These are phyloP conservation scores for Rhododendron simsii DNA, from an alignment of 148 eudicot species.

Conservation along the genomic window DNA sequence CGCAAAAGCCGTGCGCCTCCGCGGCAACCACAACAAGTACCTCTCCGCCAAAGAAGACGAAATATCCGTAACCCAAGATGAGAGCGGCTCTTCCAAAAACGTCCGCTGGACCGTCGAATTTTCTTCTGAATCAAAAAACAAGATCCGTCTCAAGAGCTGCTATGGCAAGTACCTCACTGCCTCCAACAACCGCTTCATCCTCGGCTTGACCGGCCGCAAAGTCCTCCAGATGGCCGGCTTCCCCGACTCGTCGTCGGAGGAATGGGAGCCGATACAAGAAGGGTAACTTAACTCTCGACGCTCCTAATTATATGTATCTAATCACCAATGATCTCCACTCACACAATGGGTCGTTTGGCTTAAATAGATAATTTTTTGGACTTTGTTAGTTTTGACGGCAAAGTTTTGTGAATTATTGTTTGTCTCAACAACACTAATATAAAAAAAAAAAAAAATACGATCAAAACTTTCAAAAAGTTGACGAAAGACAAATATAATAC, in stretches of 20 bases:
- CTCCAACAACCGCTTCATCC: conserved; percentile 39
- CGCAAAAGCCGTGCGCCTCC: conserved; percentile 62
- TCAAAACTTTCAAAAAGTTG: too few species aligned
- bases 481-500: too few species aligned
- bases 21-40: conserved; percentile 55
- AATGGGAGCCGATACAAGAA: conserved; percentile 46
- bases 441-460: too few species aligned
- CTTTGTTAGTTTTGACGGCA: too few species aligned
- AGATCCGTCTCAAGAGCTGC: conserved; percentile 52
- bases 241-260: conserved; percentile 29
- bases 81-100: conserved; percentile 18
- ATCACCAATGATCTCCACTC: too few species aligned
- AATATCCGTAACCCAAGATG: conserved; percentile 35
- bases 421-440: too few species aligned
- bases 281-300: neutral
- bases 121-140: neutral
- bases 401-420: too few species aligned
- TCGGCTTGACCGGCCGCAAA: conserved; percentile 48
- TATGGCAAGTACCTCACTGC: conserved; percentile 42
- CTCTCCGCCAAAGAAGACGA: conserved; percentile 41
- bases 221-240: conserved; percentile 27
- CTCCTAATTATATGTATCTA: neutral
- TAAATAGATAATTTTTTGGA: too few species aligned
- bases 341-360: too few species aligned
- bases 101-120: conserved; percentile 38